A percentile compares a stretch with the other conserved stretches of the same genome.
phyloP scores from a whole-genome alignment of 139 green algal species.

The Coelastrella sp. region DNA sequence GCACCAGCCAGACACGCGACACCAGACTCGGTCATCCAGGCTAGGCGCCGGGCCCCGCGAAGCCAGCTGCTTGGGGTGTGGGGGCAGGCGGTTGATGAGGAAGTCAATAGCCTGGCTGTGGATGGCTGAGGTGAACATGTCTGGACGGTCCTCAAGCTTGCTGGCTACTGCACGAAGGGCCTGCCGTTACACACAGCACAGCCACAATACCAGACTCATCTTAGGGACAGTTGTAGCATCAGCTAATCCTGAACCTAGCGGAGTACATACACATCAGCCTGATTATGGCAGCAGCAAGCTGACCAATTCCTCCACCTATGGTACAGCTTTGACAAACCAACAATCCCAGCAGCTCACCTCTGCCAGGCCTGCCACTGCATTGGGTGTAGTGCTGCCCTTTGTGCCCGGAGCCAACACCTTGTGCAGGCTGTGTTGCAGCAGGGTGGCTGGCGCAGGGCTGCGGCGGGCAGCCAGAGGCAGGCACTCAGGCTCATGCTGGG shows the following conservation, averaged over 20 bases:
- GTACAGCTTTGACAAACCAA: not conserved
- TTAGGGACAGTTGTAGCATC: not conserved
- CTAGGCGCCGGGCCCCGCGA: not conserved
- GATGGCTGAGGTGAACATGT: conserved; percentile 43
- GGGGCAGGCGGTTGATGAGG: conserved; percentile 51
- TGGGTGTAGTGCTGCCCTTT: conserved; percentile 15
- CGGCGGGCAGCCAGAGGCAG: conserved; percentile 58
- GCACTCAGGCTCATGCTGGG: conserved; percentile 28
- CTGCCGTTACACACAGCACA: conserved; percentile 11
- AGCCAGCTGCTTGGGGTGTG: conserved; percentile 61
- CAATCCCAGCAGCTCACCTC: not conserved
- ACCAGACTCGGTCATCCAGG: conserved; percentile 38
- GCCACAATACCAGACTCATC: not conserved
- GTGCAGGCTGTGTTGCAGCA: conserved; percentile 47
- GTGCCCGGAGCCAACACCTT: conserved; percentile 23
- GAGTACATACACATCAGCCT: not conserved
- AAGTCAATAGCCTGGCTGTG: conserved; percentile 57
- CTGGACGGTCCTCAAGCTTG: conserved; percentile 53
- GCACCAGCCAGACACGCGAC: conserved; percentile 23
- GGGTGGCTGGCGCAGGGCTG: conserved; percentile 56
- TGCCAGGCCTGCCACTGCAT: conserved; percentile 21
- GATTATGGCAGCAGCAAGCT: not conserved
- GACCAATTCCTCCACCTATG: too few relatives aligned
- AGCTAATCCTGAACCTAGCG: too few relatives aligned
- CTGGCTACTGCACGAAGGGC: conserved; percentile 66